Evolutionary conservation across 768 basidiomycete species (phyloP), one percentile per base, ranked within the genome.

Genomic region (Udeniomyces megalosporus): DNA sequence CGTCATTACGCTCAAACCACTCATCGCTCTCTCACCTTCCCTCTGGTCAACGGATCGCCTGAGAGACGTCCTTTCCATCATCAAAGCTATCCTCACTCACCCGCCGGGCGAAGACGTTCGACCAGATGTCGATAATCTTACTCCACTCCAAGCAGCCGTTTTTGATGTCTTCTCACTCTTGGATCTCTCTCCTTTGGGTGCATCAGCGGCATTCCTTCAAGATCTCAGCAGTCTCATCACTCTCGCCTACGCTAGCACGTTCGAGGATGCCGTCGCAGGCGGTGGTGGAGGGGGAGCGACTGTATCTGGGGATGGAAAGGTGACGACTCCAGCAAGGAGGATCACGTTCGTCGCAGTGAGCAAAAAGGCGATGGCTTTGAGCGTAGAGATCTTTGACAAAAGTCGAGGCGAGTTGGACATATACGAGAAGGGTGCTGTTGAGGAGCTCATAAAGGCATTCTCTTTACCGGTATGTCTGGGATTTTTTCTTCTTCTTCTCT

Each of bases 261-360:
- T 80, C 0, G 78, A 77, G 31, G 59, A 67, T 2, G 42, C 24
- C 2, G 38, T 34, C 44, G 38, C 61, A 1, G 5, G 20, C 49
- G 59, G 20, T 26, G 54, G 38, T 57, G 60, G 35, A 48, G 46
- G n/a, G 50, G 17, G 38, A 42, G 38, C 38, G 38, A 42, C 38
- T 60, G 42, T 47, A 66, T 51, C 42, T 29, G 42, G 55, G 29
- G 78, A 12, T 77, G 75, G 24, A 47, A 56, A 75, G n/a, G n/a
- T 73, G 28, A 75, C 75, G 51, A 74, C 75, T 4, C 75, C 77
- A 6, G 80, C 77, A 50, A 84, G 82, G 68, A 80, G 85, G 5
- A 78, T 95, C 52, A 90, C 89, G 0, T 96, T 90, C 70, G 85
- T 96, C 55, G 92, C 83, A 2, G 72, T 97, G n/a, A 78, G 84